Conservation (phyloP, 2,329 filamentous ascomycete species). For the Onygenales sp. region DNA sequence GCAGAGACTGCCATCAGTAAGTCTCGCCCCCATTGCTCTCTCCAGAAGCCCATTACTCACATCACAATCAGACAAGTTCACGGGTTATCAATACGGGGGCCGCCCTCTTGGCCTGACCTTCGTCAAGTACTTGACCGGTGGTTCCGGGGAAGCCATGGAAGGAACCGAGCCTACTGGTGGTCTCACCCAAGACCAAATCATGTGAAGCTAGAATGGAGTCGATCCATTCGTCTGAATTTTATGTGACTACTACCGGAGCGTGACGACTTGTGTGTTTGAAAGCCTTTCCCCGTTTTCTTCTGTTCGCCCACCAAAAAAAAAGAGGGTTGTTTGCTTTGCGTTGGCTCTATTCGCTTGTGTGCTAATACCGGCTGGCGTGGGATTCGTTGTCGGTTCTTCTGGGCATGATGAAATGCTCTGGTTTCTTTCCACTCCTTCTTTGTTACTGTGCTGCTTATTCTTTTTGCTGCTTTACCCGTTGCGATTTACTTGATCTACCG, state of each 20-base stretch:
- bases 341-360: background rate
- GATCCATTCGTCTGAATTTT: background rate
- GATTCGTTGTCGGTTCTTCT: background rate
- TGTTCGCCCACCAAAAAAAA: background rate
- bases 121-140: constrained; percentile 78
- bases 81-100: constrained; percentile 92
- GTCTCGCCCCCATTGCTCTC: constrained; percentile 15
- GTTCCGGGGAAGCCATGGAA: constrained; percentile 66
- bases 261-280: background rate
- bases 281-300: background rate
- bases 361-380: background rate
- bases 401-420: background rate
- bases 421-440: too few relatives aligned
- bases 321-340: background rate
- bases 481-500: too few relatives aligned
- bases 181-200: constrained; percentile 96
- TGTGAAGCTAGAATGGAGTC: constrained; percentile 47
- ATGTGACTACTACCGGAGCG: too few relatives aligned
- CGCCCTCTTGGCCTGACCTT: constrained; percentile 87
- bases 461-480: too few relatives aligned
- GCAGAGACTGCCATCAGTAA: constrained; percentile 80
- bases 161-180: constrained; percentile 57
- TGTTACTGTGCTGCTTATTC: too few relatives aligned
- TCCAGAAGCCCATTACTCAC: constrained; percentile 5
- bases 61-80: constrained; percentile 64